Conservation (phyloP, 1,284 basidiomycete species). For the Trichosporon sp. region DNA sequence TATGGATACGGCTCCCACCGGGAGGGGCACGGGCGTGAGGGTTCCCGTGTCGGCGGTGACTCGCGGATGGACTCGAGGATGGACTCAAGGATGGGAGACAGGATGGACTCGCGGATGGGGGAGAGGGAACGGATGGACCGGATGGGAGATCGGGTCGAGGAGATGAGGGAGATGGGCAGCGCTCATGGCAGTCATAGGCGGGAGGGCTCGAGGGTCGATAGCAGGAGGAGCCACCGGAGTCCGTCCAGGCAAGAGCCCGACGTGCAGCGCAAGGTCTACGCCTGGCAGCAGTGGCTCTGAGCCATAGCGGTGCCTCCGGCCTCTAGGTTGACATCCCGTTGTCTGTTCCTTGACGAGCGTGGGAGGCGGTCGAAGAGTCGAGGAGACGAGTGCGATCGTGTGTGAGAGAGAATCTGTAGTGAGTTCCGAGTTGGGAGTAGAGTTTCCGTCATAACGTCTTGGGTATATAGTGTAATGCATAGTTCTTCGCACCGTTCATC, state of each 20-base stretch:
- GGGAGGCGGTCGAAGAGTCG: too few relatives aligned
- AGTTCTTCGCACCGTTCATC: constrained; percentile 8
- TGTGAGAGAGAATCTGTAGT: too few relatives aligned
- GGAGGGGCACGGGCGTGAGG: not conserved
- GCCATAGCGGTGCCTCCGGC: too few relatives aligned
- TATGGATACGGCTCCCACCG: not conserved
- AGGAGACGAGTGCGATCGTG: too few relatives aligned
- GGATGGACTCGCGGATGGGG: not conserved
- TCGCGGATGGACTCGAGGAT: not conserved
- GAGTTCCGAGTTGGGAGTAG: not conserved
- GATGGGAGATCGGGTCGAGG: not conserved
- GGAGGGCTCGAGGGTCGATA: not conserved
- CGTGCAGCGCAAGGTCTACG: constrained; percentile 24
- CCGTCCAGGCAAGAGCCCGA: constrained; percentile 15
- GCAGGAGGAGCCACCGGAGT: not conserved
- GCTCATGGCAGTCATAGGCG: not conserved
- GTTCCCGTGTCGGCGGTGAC: not conserved
- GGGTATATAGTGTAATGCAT: constrained; percentile 14
- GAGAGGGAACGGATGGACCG: too few relatives aligned
- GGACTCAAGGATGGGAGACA: not conserved
- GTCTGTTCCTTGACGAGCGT: too few relatives aligned
- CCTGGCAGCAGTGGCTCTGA: constrained; percentile 34
- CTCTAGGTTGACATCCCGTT: too few relatives aligned
- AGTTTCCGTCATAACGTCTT: not conserved
- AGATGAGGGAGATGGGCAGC: not conserved